phyloP scores from a whole-genome alignment of 148 eudicot species.

The Cornus florida region DNA sequence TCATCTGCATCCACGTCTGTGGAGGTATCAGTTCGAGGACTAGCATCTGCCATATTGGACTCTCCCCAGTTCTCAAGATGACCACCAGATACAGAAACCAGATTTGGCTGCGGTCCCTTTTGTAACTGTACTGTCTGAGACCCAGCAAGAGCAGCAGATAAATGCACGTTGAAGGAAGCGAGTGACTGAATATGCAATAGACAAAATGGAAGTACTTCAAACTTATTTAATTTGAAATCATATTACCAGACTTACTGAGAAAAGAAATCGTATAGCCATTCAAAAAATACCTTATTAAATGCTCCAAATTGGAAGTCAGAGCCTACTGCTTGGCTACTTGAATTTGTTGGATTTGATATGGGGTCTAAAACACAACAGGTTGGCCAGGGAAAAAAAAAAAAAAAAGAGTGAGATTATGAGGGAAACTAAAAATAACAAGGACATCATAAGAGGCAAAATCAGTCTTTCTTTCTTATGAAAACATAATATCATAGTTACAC shows the following conservation, averaged over 20 bases:
- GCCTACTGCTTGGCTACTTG: constrained; percentile 42
- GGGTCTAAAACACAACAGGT: constrained; percentile 39
- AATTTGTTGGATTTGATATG: constrained; percentile 47
- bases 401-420: background rate
- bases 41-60: constrained; percentile 71
- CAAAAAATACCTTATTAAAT: constrained; percentile 53
- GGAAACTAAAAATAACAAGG: background rate
- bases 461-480: background rate
- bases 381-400: constrained; percentile 2
- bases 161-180: constrained; percentile 28
- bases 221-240: background rate
- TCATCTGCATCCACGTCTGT: constrained; percentile 74
- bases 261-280: background rate
- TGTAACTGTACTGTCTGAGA: constrained; percentile 42
- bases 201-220: background rate
- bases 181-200: constrained; percentile 22
- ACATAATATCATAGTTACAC: no score
- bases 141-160: constrained; percentile 25
- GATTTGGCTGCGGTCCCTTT: constrained; percentile 39
- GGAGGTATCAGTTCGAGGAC: constrained; percentile 82
- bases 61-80: constrained; percentile 73
- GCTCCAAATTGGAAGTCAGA: constrained; percentile 59
- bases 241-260: background rate
- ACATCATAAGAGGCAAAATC: background rate
- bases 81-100: constrained; percentile 39